Evolutionary conservation across 73 alveolate species (phyloP).

Genomic region (Paramecium pentaurelia): DNA sequence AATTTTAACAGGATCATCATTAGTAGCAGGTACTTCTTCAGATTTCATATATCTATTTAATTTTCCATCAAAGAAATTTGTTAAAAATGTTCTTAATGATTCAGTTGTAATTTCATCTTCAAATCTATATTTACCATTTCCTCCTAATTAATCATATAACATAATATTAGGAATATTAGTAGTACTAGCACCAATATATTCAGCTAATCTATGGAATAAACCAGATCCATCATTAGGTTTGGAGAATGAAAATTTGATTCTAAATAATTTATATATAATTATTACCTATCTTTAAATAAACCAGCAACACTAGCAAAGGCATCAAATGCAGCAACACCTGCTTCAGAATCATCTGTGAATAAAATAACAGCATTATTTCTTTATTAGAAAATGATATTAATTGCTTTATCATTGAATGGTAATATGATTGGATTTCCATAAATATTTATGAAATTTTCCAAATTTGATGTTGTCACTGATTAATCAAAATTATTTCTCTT

Average conservation of each 20-base stretch:
- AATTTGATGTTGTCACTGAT: conserved; percentile 61
- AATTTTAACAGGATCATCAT: conserved; percentile 84
- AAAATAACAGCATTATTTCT: conserved; percentile 83
- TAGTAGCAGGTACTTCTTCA: conserved; percentile 85
- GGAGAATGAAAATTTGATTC: conserved; percentile 73
- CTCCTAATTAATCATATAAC: conserved; percentile 75
- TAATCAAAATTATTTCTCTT: conserved; percentile 69
- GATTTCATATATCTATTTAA: conserved; percentile 81
- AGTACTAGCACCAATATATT: conserved; percentile 77
- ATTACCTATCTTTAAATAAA: conserved; percentile 64
- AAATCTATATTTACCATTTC: conserved; percentile 74
- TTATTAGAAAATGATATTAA: conserved; percentile 82
- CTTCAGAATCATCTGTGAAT: conserved; percentile 76
- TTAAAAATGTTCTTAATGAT: conserved; percentile 64
- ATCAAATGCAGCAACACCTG: conserved; percentile 64
- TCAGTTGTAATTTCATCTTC: conserved; percentile 69
- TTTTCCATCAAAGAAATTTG: conserved; percentile 70
- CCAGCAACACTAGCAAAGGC: conserved; percentile 76
- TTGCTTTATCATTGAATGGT: conserved; percentile 85
- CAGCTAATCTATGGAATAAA: conserved; percentile 76
- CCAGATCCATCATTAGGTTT: conserved; percentile 81
- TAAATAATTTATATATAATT: neutral
- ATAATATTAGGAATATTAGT: conserved; percentile 73
- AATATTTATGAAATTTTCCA: conserved; percentile 70
- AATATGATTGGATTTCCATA: conserved; percentile 83